Evolutionary conservation across 306 rosid genomes (phyloP), one percentile per base, ranked within the genome.

Genomic region (Delonix regia): DNA sequence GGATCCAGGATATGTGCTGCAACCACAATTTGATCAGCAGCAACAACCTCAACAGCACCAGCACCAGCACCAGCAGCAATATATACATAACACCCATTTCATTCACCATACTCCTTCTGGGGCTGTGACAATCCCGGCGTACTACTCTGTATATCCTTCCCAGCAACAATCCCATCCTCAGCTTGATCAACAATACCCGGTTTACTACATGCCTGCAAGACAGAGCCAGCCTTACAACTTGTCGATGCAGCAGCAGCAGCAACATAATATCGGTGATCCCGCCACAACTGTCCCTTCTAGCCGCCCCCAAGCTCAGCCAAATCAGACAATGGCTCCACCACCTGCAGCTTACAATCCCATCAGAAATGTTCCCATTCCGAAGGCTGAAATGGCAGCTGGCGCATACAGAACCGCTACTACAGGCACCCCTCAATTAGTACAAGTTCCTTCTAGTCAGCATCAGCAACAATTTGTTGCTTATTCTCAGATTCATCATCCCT

Each of bases 131-230:
- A 66, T 90, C 9, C 83, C 91, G 2, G 84, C 91, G 21, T 92
- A 87, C 56, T 92, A 79, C 83, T 92, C 93, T 59, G 89, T 88
- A 45, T 91, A 91, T 84, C 87, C 90, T 59, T 69, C 93, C 45
- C 93, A 88, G 83, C 94, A 82, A 45, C 91, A 83, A 24, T 86
- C 80, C 38, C 90, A 75, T 42, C 80, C 79, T 8, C 96, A 84
- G 86, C 78, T 80, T 64, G 92, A 91, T 74, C 96, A 90, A 88
- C 97, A 87, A 78, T 90, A 90, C 74, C 90, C 81, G 0, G 87
- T 92, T 60, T 92, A 92, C 84, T 92, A 87, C 47, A 25, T 90
- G 83, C 89, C 91, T 3, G 69, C 94, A 9, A 85, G 92, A 71
- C 97, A 87, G 71, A 38, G 88, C 12, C 92, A 87, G 77, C 80